These are phyloP conservation scores for Diplodia scrobiculata DNA, from an alignment of 2,329 filamentous ascomycete species.

Conservation along the genomic window DNA sequence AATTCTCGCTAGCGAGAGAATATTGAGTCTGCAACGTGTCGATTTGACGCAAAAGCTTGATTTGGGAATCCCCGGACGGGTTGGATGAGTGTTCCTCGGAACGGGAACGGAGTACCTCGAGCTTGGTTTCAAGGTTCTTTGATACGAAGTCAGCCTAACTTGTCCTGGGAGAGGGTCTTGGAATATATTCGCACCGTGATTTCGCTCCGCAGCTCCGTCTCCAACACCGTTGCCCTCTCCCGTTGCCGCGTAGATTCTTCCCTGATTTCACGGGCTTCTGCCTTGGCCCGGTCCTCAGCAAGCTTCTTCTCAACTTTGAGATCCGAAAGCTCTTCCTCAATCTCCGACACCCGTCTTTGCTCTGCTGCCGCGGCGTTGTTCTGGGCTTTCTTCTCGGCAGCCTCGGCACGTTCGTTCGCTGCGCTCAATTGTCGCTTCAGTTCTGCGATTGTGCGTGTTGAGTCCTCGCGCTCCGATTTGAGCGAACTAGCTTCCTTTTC, in stretches of 20 bases:
- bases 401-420: slow-evolving; percentile 66
- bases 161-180: not conserved
- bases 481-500: slow-evolving; percentile 63
- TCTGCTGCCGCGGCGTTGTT: slow-evolving; percentile 69
- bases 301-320: slow-evolving; percentile 75
- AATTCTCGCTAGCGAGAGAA: slow-evolving; percentile 90
- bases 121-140: slow-evolving; percentile 78
- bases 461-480: slow-evolving; percentile 64
- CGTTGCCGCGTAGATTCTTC: slow-evolving; percentile 73
- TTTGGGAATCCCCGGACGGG: slow-evolving; percentile 77
- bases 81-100: slow-evolving; percentile 89
- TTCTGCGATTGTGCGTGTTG: slow-evolving; percentile 66
- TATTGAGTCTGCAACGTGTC: slow-evolving; percentile 96
- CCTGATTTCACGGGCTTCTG: slow-evolving; percentile 69
- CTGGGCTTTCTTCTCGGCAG: slow-evolving; percentile 66
- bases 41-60: slow-evolving; percentile 87
- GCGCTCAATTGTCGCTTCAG: slow-evolving; percentile 70
- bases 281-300: slow-evolving; percentile 67
- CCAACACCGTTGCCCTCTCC: slow-evolving; percentile 67
- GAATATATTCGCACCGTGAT: slow-evolving; percentile 51
- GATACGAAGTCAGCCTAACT: slow-evolving; percentile 34
- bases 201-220: slow-evolving; percentile 81
- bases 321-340: slow-evolving; percentile 67
- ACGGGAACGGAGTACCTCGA: slow-evolving; percentile 80
- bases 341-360: slow-evolving; percentile 56